Percentiles rank a stretch among this genome's conserved stretches.
phyloP scores from a whole-genome alignment of 2,329 filamentous ascomycete species.

The Diaporthe amygdali region DNA sequence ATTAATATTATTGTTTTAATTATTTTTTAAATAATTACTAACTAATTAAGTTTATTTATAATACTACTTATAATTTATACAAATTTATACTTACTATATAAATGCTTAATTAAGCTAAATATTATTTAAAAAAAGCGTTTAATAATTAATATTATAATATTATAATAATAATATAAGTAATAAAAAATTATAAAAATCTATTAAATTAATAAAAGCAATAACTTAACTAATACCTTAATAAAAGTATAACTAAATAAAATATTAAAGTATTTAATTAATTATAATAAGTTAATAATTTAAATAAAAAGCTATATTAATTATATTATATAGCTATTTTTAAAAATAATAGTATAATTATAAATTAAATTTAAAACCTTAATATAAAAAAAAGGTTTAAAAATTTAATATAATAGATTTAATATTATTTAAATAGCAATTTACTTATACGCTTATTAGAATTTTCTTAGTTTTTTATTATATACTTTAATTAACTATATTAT shows the following conservation, averaged over 20 bases:
- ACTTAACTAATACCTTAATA: conserved; percentile 22
- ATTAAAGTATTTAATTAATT: conserved; percentile 21
- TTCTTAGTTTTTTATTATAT: no score
- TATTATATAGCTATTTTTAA: no score
- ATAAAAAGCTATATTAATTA: background rate
- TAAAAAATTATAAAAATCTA: conserved; percentile 24
- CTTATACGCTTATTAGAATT: no score
- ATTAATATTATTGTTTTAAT: background rate
- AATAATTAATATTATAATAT: conserved; percentile 30
- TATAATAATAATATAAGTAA: conserved; percentile 27
- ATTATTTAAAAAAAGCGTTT: conserved; percentile 28
- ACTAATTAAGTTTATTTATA: background rate
- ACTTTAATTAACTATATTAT: no score
- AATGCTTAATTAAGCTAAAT: conserved; percentile 26
- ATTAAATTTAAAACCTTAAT: no score
- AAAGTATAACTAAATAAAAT: conserved; percentile 21
- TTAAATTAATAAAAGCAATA: conserved; percentile 27
- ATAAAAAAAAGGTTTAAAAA: no score
- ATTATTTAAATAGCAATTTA: no score
- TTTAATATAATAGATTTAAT: no score
- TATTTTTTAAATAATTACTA: background rate
- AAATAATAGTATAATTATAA: background rate
- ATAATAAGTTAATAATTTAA: conserved; percentile 4
- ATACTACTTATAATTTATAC: conserved; percentile 26
- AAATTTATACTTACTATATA: conserved; percentile 26